Percentiles rank a stretch among this genome's conserved stretches.
phyloP scores from a whole-genome alignment of 345 rosid genomes.

The Syzygium aqueum region DNA sequence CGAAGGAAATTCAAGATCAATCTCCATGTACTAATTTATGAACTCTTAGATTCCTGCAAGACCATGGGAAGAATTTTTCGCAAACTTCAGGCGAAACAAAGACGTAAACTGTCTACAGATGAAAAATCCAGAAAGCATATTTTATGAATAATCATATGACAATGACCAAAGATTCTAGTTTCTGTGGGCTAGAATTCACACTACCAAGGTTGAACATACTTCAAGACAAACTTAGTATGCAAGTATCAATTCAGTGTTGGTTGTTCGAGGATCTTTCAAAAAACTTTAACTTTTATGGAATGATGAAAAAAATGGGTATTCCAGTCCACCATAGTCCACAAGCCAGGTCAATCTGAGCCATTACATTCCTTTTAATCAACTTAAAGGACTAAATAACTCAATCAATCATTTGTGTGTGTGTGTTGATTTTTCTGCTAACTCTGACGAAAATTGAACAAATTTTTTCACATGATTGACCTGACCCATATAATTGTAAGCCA shows the following conservation, averaged over 20 bases:
- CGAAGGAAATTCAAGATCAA: constrained; percentile 22
- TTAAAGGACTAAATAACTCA: neutral
- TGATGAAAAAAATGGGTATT: neutral
- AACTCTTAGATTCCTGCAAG: neutral
- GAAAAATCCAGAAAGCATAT: neutral
- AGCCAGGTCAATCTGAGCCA: neutral
- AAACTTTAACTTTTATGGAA: neutral
- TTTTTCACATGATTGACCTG: neutral
- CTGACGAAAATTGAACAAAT: neutral
- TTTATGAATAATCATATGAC: neutral
- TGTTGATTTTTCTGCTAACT: neutral
- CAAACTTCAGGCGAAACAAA: neutral
- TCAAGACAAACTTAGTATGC: neutral
- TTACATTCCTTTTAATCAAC: neutral
- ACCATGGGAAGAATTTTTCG: neutral
- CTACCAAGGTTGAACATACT: neutral
- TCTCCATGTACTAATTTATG: constrained; percentile 9
- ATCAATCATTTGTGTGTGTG: neutral
- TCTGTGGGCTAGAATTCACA: neutral
- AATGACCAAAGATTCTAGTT: neutral
- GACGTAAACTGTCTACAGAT: neutral
- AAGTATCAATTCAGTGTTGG: neutral
- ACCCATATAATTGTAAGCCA: neutral
- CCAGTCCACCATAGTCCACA: neutral
- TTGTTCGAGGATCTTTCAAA: neutral